Conservation (phyloP, 257 asterid species). For the Plantago major region DNA sequence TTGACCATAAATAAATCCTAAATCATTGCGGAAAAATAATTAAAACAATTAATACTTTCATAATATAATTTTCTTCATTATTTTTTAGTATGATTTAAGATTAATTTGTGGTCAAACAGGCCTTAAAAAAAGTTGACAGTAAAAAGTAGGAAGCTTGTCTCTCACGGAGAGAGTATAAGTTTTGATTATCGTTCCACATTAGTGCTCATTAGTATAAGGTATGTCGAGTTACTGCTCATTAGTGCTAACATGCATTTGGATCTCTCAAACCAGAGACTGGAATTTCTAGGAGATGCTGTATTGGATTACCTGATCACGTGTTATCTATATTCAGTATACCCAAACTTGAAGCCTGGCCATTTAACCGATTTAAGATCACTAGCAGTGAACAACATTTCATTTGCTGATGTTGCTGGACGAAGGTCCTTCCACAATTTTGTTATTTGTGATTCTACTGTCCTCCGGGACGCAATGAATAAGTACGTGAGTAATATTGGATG, state of each 20-base stretch:
- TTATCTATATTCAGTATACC: slow-evolving; percentile 79
- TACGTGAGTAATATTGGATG: slow-evolving; percentile 44
- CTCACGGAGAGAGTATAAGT: too few relatives aligned
- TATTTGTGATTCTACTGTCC: slow-evolving; percentile 58
- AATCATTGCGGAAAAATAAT: too few relatives aligned
- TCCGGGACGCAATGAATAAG: slow-evolving; percentile 53
- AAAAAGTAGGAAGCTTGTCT: too few relatives aligned
- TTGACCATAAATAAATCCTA: too few relatives aligned
- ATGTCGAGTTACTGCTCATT: neutral
- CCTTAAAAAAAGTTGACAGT: too few relatives aligned
- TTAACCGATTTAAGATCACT: slow-evolving; percentile 90
- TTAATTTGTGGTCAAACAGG: too few relatives aligned
- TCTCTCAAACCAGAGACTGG: slow-evolving; percentile 72
- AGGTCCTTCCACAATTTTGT: slow-evolving; percentile 60
- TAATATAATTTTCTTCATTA: slow-evolving; percentile 6
- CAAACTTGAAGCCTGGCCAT: slow-evolving; percentile 86
- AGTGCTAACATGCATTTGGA: slow-evolving; percentile 20
- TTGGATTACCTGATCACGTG: slow-evolving; percentile 95
- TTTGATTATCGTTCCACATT: too few relatives aligned
- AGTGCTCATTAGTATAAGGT: too few relatives aligned
- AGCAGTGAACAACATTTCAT: slow-evolving; percentile 62
- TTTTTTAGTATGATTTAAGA: neutral
- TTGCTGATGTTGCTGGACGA: slow-evolving; percentile 75
- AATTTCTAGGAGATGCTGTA: slow-evolving; percentile 97
- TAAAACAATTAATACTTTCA: too few relatives aligned